A percentile compares a stretch with the other conserved stretches of the same genome.
Conservation (phyloP, 2,329 filamentous ascomycete genomes). For the Trichophyton simii region DNA sequence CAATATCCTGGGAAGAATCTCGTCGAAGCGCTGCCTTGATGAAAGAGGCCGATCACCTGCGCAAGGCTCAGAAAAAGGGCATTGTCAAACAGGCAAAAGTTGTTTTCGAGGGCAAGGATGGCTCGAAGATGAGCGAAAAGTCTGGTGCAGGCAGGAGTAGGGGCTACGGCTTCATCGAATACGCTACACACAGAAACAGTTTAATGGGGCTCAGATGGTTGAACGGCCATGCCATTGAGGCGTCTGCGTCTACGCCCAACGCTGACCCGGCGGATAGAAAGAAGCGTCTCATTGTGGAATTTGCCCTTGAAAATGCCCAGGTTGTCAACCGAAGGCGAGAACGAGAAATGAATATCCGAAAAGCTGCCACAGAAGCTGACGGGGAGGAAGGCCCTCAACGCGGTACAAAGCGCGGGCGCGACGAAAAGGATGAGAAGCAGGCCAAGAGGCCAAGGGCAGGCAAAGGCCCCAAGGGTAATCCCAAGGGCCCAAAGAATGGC, state of each 20-base stretch:
- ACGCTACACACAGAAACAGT: conserved; percentile 82
- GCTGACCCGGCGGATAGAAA: conserved; percentile 40
- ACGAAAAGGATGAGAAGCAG: conserved; percentile 21
- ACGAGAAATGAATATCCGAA: conserved; percentile 45
- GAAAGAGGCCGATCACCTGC: conserved; percentile 63
- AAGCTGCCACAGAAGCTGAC: conserved; percentile 6
- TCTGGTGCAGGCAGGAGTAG: conserved; percentile 69
- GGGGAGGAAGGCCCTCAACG: background rate
- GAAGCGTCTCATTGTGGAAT: conserved; percentile 83
- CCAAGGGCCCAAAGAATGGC: conserved; percentile 10
- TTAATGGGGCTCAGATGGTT: conserved; percentile 91
- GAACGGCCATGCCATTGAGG: conserved; percentile 56
- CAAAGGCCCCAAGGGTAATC: conserved; percentile 7
- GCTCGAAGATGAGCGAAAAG: conserved; percentile 67
- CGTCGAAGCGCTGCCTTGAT: conserved; percentile 67
- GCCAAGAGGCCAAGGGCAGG: conserved; percentile 15
- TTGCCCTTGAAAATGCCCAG: conserved; percentile 95
- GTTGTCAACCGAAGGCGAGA: conserved; percentile 71
- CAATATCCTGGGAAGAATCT: conserved; percentile 81
- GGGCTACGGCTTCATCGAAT: conserved; percentile 96
- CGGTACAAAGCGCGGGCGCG: background rate
- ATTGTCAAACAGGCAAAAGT: conserved; percentile 89
- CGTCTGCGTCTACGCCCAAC: conserved; percentile 17
- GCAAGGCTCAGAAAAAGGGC: conserved; percentile 72
- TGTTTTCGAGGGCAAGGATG: conserved; percentile 78